Evolutionary conservation across 129 eudicot genomes (phyloP).

Genomic region (Glebionis coronaria): DNA sequence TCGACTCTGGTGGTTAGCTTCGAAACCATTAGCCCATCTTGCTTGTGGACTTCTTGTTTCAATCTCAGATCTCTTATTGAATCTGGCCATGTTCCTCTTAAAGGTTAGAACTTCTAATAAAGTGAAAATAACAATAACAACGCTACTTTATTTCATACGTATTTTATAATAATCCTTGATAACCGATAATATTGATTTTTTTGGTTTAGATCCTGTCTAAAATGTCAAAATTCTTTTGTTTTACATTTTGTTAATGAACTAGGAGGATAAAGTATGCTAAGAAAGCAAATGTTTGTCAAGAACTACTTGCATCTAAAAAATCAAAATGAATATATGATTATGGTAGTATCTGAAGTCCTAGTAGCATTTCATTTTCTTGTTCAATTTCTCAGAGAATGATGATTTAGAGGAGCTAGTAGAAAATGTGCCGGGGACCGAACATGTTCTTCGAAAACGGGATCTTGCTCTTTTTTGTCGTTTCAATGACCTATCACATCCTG

Average conservation of each 20-base stretch:
- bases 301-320: too few species aligned
- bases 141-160: too few species aligned
- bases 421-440: slow-evolving; percentile 35
- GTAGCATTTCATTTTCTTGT: background rate
- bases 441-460: slow-evolving; percentile 39
- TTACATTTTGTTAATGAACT: too few species aligned
- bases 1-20: slow-evolving; percentile 34
- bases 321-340: too few species aligned
- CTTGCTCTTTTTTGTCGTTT: slow-evolving; percentile 40
- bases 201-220: too few species aligned
- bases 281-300: too few species aligned
- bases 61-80: slow-evolving; percentile 38
- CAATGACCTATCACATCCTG: slow-evolving; percentile 11
- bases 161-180: too few species aligned
- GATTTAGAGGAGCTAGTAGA: slow-evolving; percentile 29
- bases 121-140: too few species aligned
- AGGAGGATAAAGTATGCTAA: too few species aligned
- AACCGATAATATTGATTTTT: too few species aligned
- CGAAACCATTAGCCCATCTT: slow-evolving; percentile 42
- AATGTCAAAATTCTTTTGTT: too few species aligned
- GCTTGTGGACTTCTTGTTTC: slow-evolving; percentile 36
- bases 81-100: slow-evolving; percentile 36
- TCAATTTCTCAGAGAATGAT: slow-evolving; percentile 20
- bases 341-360: too few species aligned
- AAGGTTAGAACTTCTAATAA: slow-evolving; percentile 11